Conservation (phyloP, 2,329 filamentous ascomycete genomes). For the Cladosporium sp. region DNA sequence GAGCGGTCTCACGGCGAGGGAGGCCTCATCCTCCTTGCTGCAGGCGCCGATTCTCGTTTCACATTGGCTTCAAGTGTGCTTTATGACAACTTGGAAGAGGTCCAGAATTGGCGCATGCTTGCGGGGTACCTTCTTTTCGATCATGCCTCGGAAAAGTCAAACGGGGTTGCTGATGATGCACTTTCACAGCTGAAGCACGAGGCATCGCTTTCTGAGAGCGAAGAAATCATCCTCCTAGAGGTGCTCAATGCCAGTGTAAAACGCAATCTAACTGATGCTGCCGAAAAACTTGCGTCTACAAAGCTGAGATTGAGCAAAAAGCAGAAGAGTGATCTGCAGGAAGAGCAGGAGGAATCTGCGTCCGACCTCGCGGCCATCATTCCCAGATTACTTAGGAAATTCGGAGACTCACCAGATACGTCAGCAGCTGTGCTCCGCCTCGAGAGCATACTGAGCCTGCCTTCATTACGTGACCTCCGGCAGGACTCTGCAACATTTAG, state of each 20-base stretch:
- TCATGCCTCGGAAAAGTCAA: conserved; percentile 59
- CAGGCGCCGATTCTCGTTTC: conserved; percentile 72
- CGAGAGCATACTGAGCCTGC: conserved; percentile 80
- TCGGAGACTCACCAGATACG: conserved; percentile 81
- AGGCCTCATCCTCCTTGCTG: conserved; percentile 53
- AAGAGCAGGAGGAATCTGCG: conserved; percentile 73
- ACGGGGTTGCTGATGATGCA: conserved; percentile 55
- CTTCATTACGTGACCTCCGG: conserved; percentile 81
- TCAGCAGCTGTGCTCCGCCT: conserved; percentile 81
- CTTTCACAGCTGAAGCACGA: conserved; percentile 64
- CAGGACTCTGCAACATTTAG: conserved; percentile 80
- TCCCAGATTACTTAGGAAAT: conserved; percentile 85
- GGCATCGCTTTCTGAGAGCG: conserved; percentile 67
- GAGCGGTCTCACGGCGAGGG: conserved; percentile 37
- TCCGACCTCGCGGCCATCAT: conserved; percentile 73
- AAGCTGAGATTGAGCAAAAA: conserved; percentile 54
- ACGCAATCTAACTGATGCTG: conserved; percentile 61
- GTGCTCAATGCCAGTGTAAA: conserved; percentile 81
- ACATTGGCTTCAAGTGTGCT: conserved; percentile 80
- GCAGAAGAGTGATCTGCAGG: conserved; percentile 58
- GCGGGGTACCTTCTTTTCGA: conserved; percentile 90
- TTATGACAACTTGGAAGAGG: conserved; percentile 74
- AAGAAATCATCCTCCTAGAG: conserved; percentile 83
- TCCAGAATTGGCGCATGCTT: conserved; percentile 82
- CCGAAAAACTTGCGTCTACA: conserved; percentile 57